phyloP scores from a whole-genome alignment of 108 stramenopile genomes.

The Pseudonitzschia delicatissima region DNA sequence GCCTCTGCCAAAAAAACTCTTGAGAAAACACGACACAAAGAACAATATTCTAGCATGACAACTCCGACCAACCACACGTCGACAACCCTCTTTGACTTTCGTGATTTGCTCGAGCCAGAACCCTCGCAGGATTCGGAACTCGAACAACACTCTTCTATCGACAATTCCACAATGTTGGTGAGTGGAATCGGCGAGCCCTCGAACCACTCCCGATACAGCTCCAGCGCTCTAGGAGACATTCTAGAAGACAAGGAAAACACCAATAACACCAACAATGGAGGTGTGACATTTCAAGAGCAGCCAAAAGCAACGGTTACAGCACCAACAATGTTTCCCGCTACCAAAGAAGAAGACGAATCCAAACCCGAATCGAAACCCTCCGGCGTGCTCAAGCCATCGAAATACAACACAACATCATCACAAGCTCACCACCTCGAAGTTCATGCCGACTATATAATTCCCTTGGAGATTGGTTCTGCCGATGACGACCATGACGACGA shows the following conservation, averaged over 20 bases:
- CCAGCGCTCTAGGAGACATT: neutral
- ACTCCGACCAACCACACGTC: constrained; percentile 11
- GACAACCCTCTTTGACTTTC: neutral
- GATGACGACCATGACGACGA: too few relatives aligned
- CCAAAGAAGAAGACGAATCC: neutral
- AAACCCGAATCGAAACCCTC: neutral
- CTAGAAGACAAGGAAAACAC: neutral
- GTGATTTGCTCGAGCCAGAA: neutral
- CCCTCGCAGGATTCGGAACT: constrained; percentile 7
- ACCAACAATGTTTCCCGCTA: neutral
- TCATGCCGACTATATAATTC: too few relatives aligned
- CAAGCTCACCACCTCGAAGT: too few relatives aligned
- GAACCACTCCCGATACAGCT: constrained; percentile 7
- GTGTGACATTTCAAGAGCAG: neutral
- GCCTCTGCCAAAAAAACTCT: too few relatives aligned
- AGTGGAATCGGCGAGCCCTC: neutral
- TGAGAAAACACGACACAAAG: too few relatives aligned
- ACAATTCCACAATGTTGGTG: constrained; percentile 11
- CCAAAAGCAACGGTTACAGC: neutral
- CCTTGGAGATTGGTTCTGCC: too few relatives aligned
- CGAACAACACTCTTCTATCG: constrained; percentile 14
- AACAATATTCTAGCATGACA: neutral
- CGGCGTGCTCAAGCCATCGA: neutral
- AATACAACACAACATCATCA: neutral
- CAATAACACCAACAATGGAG: neutral